These are phyloP conservation scores for Pythium guiyangense DNA, from an alignment of 352 stramenopile genomes.

Conservation along the genomic window DNA sequence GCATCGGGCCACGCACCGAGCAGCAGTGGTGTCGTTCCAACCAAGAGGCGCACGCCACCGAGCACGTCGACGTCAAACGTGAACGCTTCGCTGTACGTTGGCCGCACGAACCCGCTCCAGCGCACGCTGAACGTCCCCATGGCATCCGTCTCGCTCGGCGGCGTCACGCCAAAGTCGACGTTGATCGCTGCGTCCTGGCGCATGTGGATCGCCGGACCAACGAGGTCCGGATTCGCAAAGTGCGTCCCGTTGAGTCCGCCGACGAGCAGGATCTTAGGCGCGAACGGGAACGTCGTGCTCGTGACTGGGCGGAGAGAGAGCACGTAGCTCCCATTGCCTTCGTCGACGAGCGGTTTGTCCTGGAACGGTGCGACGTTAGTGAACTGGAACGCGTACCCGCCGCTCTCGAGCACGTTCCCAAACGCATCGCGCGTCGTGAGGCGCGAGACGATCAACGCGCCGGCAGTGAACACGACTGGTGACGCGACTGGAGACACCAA, in stretches of 20 bases:
- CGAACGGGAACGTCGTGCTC: slow-evolving; percentile 27
- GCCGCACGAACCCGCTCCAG: slow-evolving; percentile 50
- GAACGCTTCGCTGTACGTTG: slow-evolving; percentile 51
- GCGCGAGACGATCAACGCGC: slow-evolving; percentile 23
- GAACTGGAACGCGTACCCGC: slow-evolving; percentile 44
- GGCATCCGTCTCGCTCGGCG: slow-evolving; percentile 27
- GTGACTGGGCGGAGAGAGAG: slow-evolving; percentile 22
- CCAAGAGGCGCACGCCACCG: slow-evolving; percentile 24
- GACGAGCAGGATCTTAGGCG: slow-evolving; percentile 39
- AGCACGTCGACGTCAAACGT: slow-evolving; percentile 36
- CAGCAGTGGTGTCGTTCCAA: slow-evolving; percentile 17
- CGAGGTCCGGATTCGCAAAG: slow-evolving; percentile 25
- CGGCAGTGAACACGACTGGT: slow-evolving; percentile 26
- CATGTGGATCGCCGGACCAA: slow-evolving; percentile 20
- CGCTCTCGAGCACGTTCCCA: slow-evolving; percentile 46
- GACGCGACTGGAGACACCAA: slow-evolving; percentile 25
- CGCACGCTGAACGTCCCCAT: slow-evolving; percentile 50
- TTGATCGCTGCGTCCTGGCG: slow-evolving; percentile 32
- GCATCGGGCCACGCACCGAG: slow-evolving; percentile 18
- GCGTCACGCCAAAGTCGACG: slow-evolving; percentile 40
- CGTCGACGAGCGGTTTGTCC: slow-evolving; percentile 21
- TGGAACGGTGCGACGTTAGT: slow-evolving; percentile 17
- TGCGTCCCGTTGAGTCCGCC: slow-evolving; percentile 59
- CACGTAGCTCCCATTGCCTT: slow-evolving; percentile 36
- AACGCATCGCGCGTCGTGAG: slow-evolving; percentile 44